A percentile compares a stretch with the other conserved stretches of the same genome.
phyloP scores from a whole-genome alignment of 164 flowering plant species.

The Vitis labrusca region DNA sequence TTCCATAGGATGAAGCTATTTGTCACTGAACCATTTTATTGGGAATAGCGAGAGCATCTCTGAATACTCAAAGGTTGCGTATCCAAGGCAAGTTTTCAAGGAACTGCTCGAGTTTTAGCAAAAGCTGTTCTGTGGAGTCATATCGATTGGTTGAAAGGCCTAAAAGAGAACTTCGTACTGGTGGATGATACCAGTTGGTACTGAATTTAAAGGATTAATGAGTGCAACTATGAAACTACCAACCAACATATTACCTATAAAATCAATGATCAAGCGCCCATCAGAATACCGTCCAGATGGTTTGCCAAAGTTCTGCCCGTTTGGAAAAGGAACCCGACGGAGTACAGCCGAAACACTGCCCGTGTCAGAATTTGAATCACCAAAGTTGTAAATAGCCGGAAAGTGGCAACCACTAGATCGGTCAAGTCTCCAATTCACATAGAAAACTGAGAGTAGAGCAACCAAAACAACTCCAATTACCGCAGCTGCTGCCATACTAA shows the following conservation, averaged over 20 bases:
- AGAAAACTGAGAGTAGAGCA: constrained; percentile 5
- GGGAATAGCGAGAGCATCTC: no score
- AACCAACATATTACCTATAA: constrained; percentile 25
- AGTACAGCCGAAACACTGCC: constrained; percentile 31
- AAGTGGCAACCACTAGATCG: constrained; percentile 13
- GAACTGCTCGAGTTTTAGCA: no score
- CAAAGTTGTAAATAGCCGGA: constrained; percentile 49
- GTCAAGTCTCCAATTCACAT: background rate
- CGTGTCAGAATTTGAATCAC: constrained; percentile 51
- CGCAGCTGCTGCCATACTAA: background rate
- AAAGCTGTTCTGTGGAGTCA: no score
- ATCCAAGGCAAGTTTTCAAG: no score
- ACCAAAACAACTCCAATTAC: background rate
- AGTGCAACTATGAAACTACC: no score
- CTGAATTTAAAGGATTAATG: no score
- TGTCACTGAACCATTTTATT: no score
- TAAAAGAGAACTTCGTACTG: no score
- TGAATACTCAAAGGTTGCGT: no score
- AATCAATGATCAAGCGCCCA: constrained; percentile 43
- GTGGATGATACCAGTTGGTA: no score
- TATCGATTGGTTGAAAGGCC: no score
- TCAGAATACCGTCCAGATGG: constrained; percentile 37
- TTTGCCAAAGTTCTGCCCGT: constrained; percentile 29
- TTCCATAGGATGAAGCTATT: no score
- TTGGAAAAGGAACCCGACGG: constrained; percentile 18